A percentile compares a stretch with the other conserved stretches of the same genome.
phyloP scores from a whole-genome alignment of 2,329 filamentous ascomycete genomes.

The Escovopsis weberi region DNA sequence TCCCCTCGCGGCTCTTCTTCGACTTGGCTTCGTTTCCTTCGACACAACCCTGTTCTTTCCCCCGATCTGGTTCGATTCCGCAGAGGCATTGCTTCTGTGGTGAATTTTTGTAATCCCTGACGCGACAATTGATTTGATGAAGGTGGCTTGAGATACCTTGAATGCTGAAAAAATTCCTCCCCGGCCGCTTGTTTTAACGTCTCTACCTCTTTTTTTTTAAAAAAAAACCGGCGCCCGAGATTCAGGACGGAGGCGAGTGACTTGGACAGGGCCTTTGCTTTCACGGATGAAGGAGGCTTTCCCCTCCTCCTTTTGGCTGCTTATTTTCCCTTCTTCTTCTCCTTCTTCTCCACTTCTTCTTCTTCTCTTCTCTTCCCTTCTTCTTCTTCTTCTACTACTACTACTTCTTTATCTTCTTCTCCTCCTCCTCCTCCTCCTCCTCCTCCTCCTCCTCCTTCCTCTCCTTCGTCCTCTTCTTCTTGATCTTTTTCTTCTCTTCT shows the following conservation, averaged over 20 bases:
- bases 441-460: too few relatives aligned
- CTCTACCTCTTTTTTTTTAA: too few relatives aligned
- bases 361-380: too few relatives aligned
- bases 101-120: background rate
- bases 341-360: too few relatives aligned
- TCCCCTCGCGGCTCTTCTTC: background rate
- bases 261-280: background rate
- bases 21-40: too few relatives aligned
- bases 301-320: too few relatives aligned
- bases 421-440: too few relatives aligned
- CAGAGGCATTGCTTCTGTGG: background rate
- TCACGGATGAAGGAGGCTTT: background rate
- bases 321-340: too few relatives aligned
- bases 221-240: background rate
- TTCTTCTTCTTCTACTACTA: too few relatives aligned
- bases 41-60: background rate
- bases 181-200: background rate
- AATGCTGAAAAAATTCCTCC: background rate
- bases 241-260: background rate
- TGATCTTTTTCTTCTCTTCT: too few relatives aligned
- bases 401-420: too few relatives aligned
- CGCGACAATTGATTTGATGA: slow-evolving; percentile 3
- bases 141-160: slow-evolving; percentile 1
- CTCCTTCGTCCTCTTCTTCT: too few relatives aligned
- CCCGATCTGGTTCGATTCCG: background rate